These are phyloP conservation scores for Fusarium sp. DNA, from an alignment of 2,329 filamentous ascomycete species.

Conservation along the genomic window DNA sequence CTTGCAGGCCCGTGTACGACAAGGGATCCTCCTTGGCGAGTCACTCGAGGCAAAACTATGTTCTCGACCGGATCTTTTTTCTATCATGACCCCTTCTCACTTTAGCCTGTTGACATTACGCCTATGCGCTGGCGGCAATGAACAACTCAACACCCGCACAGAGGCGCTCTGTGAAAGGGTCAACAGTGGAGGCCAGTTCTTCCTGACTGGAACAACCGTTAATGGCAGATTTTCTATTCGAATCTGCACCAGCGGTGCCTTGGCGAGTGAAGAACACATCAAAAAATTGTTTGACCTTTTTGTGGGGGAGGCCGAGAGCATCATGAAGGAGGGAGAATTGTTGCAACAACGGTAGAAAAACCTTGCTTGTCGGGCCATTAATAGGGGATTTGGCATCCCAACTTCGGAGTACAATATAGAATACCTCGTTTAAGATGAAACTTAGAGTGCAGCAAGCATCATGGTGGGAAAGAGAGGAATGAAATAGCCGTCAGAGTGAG, in stretches of 20 bases:
- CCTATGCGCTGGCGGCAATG: constrained; percentile 57
- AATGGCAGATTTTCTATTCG: constrained; percentile 82
- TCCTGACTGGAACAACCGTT: constrained; percentile 82
- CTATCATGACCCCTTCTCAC: constrained; percentile 77
- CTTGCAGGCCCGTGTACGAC: constrained; percentile 77
- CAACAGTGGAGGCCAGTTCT: constrained; percentile 81
- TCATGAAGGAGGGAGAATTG: not conserved
- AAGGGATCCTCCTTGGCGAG: constrained; percentile 76
- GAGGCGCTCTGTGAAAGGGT: constrained; percentile 80
- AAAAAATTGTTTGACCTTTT: constrained; percentile 80
- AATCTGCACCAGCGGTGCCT: constrained; percentile 77
- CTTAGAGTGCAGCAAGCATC: not conserved
- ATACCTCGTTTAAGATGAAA: not conserved
- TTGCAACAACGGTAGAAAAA: not conserved
- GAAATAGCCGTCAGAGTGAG: no score
- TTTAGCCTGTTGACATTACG: constrained; percentile 86
- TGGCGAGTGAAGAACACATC: constrained; percentile 78
- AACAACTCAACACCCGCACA: constrained; percentile 73
- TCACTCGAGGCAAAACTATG: constrained; percentile 73
- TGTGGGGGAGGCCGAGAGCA: constrained; percentile 66
- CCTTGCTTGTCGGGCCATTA: no score
- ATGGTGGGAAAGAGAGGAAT: no score
- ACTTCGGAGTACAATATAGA: no score
- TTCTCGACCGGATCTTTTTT: constrained; percentile 76
- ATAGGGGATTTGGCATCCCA: no score